Conservation (phyloP, 108 stramenopile species). For the Cyclotella baltica region DNA sequence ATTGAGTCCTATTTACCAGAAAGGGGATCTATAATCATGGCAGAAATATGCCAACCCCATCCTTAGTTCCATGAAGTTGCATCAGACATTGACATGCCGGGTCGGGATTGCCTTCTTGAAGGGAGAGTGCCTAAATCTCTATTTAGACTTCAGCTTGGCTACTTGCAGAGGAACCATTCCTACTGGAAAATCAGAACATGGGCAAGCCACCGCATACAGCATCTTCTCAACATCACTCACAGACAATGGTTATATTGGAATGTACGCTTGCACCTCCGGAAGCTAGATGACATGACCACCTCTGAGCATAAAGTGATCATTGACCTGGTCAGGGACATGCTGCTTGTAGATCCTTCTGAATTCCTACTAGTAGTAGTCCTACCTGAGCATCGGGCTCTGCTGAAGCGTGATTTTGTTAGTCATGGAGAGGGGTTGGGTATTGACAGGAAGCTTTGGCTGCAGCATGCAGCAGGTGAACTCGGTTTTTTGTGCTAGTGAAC, state of each 20-base stretch:
- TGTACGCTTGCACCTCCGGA: slow-evolving; percentile 1
- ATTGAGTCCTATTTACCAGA: neutral
- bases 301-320: neutral
- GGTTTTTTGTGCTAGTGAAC: neutral
- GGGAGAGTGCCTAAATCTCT: neutral
- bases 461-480: slow-evolving; percentile 11
- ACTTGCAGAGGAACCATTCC: neutral
- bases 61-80: neutral
- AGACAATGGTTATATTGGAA: slow-evolving; percentile 12
- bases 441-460: slow-evolving; percentile 1
- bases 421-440: neutral
- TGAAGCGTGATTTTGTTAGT: neutral
- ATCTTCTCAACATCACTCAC: slow-evolving; percentile 6
- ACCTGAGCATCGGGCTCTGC: neutral
- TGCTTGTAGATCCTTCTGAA: neutral
- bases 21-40: neutral
- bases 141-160: neutral
- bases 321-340: neutral
- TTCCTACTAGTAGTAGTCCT: too few species aligned
- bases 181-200: slow-evolving; percentile 11
- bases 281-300: neutral
- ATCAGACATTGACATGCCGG: neutral
- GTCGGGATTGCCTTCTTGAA: neutral
- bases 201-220: neutral
- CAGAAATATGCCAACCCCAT: neutral